phyloP scores from a whole-genome alignment of 2,329 filamentous ascomycete species.

The Verticillium zaregamsianum region DNA sequence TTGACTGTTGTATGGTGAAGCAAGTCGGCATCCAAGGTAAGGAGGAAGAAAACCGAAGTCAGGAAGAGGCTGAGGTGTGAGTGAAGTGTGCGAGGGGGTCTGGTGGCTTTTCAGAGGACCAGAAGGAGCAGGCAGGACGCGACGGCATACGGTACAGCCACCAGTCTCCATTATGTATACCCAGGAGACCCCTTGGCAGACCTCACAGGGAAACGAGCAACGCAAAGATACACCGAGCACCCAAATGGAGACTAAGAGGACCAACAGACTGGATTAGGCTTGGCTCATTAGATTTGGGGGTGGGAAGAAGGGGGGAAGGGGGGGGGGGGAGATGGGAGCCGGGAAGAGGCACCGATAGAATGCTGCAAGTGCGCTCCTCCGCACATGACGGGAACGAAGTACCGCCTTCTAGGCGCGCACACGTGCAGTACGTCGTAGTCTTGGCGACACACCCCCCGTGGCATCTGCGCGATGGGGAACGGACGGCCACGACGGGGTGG shows the following conservation, averaged over 20 bases:
- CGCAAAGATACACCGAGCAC: slow-evolving; percentile 11
- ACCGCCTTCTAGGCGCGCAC: slow-evolving; percentile 15
- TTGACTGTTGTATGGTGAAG: too few species aligned
- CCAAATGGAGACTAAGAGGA: slow-evolving; percentile 13
- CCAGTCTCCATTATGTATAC: background rate
- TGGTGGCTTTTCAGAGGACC: slow-evolving; percentile 1
- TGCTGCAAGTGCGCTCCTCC: slow-evolving; percentile 7
- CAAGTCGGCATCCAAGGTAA: background rate
- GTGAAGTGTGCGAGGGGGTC: background rate
- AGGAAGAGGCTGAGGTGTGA: background rate
- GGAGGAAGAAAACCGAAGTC: background rate
- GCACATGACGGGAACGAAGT: slow-evolving; percentile 12
- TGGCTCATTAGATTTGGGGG: slow-evolving; percentile 14
- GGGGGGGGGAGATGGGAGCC: slow-evolving; percentile 8
- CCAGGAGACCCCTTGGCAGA: background rate
- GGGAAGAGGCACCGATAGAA: slow-evolving; percentile 16
- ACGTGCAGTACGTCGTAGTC: slow-evolving; percentile 8
- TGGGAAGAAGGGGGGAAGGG: background rate
- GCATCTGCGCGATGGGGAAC: background rate
- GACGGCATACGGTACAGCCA: background rate
- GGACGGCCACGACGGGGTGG: slow-evolving; percentile 4
- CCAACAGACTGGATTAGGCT: slow-evolving; percentile 15
- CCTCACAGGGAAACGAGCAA: background rate
- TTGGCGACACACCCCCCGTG: slow-evolving; percentile 1
- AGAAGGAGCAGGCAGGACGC: background rate